Evolutionary conservation across 2,329 filamentous ascomycete species (phyloP), one percentile per base, ranked within the genome.

Genomic region (Alternaria sp.): DNA sequence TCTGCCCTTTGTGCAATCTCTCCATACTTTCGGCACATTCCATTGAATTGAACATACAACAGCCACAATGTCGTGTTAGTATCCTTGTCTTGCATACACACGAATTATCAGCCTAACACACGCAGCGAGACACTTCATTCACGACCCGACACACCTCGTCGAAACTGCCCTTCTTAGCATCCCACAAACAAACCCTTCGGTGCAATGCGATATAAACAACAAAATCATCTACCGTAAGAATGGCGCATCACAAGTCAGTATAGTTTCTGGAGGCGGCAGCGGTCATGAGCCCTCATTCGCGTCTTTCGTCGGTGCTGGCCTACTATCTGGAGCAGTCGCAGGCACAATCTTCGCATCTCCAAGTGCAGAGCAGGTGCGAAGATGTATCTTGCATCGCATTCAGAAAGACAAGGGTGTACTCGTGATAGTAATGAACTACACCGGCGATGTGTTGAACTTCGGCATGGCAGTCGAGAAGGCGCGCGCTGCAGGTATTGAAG

Each of bases 391-490:
- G 73, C 86, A 88, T 42, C 85, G 91, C 20, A 91, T 96, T 3
- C 88, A 91, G 62, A 85, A 86, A 4, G 84, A 86, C 44, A 86
- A 87, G 63, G 94, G 94, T 24, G 91, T 97, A 1, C 78, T 97
- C 41, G 91, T 97, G n/a, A 89, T 94, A 6, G 91, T 96, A 30
- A 97, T 96, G 92, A 97, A 97, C 78, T 96, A 96, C 79, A 96
- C 93, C 32, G 82, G 82, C 2, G 82, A 84, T 62, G 77, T 97
- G 54, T 85, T 97, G 68, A 96, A 97, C 81, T 97, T 97, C 75
- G 94, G 93, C 56, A 90, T 97, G 86, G 94, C 90, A 0, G 92
- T 95, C 8, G 94, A 97, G 79, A 97, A 97, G 82, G 93, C 93
- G 16, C 89, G 91, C 59, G 93, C 93, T 1, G 87, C 88, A 0